Evolutionary conservation across 2,329 filamentous ascomycete species (phyloP).

Genomic region (Clonostachys rosea): DNA sequence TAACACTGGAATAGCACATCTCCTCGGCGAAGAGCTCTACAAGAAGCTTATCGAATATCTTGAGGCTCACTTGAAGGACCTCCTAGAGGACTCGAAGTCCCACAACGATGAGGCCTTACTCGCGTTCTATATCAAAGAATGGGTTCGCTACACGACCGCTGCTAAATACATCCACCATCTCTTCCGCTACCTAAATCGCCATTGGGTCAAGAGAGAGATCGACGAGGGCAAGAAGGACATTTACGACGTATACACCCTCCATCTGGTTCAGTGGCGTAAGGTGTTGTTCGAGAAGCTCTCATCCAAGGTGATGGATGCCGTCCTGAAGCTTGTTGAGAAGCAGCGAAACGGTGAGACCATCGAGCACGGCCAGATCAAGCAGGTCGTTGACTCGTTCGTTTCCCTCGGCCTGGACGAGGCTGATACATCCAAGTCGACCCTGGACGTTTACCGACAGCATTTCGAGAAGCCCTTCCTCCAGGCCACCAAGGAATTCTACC

Average conservation of each 20-base stretch:
- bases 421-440: conserved; percentile 87
- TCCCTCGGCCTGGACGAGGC: conserved; percentile 91
- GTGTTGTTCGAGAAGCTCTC: conserved; percentile 85
- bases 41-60: conserved; percentile 86
- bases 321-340: conserved; percentile 92
- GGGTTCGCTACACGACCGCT: conserved; percentile 90
- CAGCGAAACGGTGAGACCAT: conserved; percentile 97
- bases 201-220: conserved; percentile 99
- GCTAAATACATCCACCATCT: conserved; percentile 97
- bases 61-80: conserved; percentile 65
- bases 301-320: conserved; percentile 88
- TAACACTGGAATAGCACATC: conserved; percentile 60
- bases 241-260: conserved; percentile 96
- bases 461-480: conserved; percentile 91
- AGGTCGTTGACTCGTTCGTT: conserved; percentile 93
- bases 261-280: conserved; percentile 91
- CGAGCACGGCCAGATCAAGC: conserved; percentile 94
- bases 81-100: conserved; percentile 67
- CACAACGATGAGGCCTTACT: conserved; percentile 89
- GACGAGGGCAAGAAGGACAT: conserved; percentile 98
- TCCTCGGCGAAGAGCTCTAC: conserved; percentile 94
- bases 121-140: conserved; percentile 92
- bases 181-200: conserved; percentile 92
- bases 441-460: conserved; percentile 89
- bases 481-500: conserved; percentile 82